Evolutionary conservation across 306 rosid species (phyloP).

Genomic region (Vigna angularis): DNA sequence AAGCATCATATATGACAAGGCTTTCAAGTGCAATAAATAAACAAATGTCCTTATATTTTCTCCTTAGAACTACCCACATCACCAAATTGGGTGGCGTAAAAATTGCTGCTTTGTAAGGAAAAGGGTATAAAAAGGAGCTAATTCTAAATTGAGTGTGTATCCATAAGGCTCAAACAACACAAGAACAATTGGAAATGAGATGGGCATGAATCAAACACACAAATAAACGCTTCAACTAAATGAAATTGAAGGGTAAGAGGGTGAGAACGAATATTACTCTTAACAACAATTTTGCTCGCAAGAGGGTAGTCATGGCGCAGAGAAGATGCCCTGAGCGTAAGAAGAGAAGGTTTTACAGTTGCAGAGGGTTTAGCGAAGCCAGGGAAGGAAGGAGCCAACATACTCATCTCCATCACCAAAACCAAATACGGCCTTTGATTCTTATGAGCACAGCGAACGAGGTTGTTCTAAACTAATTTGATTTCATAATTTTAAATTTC

Average conservation of each 20-base stretch:
- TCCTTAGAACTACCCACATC: not conserved
- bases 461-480: not conserved
- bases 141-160: not conserved
- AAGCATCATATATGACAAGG: not conserved
- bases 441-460: too few relatives aligned
- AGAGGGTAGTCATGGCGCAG: conserved; percentile 67
- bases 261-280: conserved; percentile 54
- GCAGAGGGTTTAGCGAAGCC: conserved; percentile 27
- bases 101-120: not conserved
- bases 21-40: not conserved
- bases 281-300: conserved; percentile 76
- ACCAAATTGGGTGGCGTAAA: conserved; percentile 18
- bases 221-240: not conserved
- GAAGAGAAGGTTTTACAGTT: conserved; percentile 35
- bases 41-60: not conserved
- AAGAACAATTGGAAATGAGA: conserved; percentile 2
- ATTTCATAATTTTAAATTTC: not conserved
- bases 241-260: not conserved
- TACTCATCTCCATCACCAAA: conserved; percentile 14
- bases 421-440: not conserved
- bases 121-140: not conserved
- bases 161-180: not conserved
- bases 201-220: conserved; percentile 20
- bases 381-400: conserved; percentile 54
- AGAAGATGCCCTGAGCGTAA: conserved; percentile 59